A percentile compares a stretch with the other conserved stretches of the same genome.
Evolutionary conservation across 108 stramenopile genomes (phyloP).

Genomic region (Nitzschia inconspicua): DNA sequence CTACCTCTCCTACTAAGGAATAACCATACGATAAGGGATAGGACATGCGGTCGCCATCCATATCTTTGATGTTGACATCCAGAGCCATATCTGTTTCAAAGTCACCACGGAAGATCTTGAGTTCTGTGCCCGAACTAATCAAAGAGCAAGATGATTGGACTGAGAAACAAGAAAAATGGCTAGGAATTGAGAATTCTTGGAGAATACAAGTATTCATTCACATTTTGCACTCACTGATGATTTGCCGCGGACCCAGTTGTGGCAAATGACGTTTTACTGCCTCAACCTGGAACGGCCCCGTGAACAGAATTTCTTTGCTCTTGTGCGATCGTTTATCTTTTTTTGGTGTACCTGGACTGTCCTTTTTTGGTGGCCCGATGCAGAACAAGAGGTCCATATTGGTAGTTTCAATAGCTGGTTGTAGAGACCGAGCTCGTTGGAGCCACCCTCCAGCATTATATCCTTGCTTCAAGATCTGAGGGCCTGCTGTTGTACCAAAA

Average conservation of each 20-base stretch:
- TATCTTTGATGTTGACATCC: constrained; percentile 85
- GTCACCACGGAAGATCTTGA: constrained; percentile 85
- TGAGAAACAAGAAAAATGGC: background rate
- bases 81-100: constrained; percentile 71
- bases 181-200: background rate
- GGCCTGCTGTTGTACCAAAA: constrained; percentile 69
- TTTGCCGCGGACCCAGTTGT: constrained; percentile 50
- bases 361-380: constrained; percentile 1
- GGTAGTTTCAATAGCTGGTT: constrained; percentile 58
- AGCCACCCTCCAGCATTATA: constrained; percentile 81
- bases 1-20: constrained; percentile 76
- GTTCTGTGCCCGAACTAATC: constrained; percentile 90
- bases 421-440: constrained; percentile 35
- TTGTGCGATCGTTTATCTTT: background rate
- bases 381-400: constrained; percentile 82
- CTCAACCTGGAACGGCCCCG: constrained; percentile 55
- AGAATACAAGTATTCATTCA: background rate
- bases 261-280: constrained; percentile 23
- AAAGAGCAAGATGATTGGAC: constrained; percentile 70
- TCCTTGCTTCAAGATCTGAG: constrained; percentile 39
- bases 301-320: constrained; percentile 59
- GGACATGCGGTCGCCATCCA: constrained; percentile 78
- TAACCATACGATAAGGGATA: constrained; percentile 91
- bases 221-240: constrained; percentile 43
- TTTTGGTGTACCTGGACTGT: background rate